Evolutionary conservation across 345 rosid genomes (phyloP), one percentile per base, ranked within the genome.

Genomic region (Citrus cavaleriei): DNA sequence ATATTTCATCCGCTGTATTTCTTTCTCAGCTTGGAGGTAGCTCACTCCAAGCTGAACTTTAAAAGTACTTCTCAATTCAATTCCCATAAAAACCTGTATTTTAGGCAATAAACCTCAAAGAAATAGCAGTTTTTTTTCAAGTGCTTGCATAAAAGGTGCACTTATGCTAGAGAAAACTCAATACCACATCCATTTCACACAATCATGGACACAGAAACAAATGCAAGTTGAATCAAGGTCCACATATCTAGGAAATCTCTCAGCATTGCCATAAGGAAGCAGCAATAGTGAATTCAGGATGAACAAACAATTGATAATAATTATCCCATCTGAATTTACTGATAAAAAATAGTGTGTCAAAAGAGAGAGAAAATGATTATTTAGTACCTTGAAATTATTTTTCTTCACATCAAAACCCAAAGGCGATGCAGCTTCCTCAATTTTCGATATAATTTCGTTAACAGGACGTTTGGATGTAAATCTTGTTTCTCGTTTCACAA

Each of bases 381-480:
- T 60, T 54, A 78, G 25, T 76, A 96, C 99, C 99, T 96, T 96
- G 87, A 78, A 88, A 78, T 94, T 94, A 71, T 93, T 92, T 90
- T 90, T 96, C 93, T 94, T 93, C 59, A 96, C 95, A 64, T 89
- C 98, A 80, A 96, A 96, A 61, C 99, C 99, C 91, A 96, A 70
- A 40, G 99, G 98, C 38, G 16, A 72, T 40, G 99, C 99, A 77
- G 98, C 84, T 10, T 84, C 89, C 87, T 94, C 98, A 78, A 97
- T 97, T 86, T 93, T 91, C 34, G 98, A 86, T 75, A 97, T 89
- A 79, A 97, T 94, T 84, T 94, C 98, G 30, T 88, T 92, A 77
- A 98, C 98, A 60, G 98, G 78, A 78, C 83, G 72, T 87, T 92
- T 97, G 2, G 99, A 94, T 42, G 99, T 88, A 85, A 97, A 97